Percentiles rank a stretch among this genome's conserved stretches.
phyloP scores from a whole-genome alignment of 2,329 filamentous ascomycete genomes.

The Colletotrichum eleusines region DNA sequence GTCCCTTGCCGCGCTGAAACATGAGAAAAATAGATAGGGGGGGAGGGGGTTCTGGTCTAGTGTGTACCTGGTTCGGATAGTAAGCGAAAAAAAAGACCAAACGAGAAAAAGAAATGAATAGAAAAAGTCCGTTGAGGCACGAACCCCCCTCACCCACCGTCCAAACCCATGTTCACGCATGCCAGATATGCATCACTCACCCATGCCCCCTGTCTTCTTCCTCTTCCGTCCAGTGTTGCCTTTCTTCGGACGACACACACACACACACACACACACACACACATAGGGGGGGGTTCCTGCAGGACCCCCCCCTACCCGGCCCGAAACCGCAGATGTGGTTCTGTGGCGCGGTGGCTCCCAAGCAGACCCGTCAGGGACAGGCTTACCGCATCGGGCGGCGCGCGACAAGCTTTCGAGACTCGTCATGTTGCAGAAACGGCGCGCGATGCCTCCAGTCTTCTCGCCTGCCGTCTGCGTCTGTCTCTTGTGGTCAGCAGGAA shows the following conservation, averaged over 20 bases:
- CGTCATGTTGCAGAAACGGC: constrained; percentile 25
- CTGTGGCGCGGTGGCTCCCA: constrained; percentile 21
- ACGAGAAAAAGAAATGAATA: neutral
- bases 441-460: neutral
- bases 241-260: constrained; percentile 27
- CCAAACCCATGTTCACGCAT: constrained; percentile 10
- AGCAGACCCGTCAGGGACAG: constrained; percentile 30
- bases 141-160: constrained; percentile 18
- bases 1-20: constrained; percentile 26
- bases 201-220: neutral
- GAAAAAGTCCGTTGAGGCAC: neutral
- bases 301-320: neutral
- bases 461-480: no score
- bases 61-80: neutral
- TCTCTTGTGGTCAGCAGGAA: neutral
- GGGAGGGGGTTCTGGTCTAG: no score
- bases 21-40: neutral
- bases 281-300: no score
- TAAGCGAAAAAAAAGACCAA: constrained; percentile 8
- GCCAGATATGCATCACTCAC: neutral
- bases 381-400: constrained; percentile 19
- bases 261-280: neutral
- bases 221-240: neutral
- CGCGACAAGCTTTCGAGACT: constrained; percentile 36
- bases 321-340: neutral